Base-by-base conservation (phyloP, 371 early-diverging fungal species). In the Mucor plumbeus region DNA sequence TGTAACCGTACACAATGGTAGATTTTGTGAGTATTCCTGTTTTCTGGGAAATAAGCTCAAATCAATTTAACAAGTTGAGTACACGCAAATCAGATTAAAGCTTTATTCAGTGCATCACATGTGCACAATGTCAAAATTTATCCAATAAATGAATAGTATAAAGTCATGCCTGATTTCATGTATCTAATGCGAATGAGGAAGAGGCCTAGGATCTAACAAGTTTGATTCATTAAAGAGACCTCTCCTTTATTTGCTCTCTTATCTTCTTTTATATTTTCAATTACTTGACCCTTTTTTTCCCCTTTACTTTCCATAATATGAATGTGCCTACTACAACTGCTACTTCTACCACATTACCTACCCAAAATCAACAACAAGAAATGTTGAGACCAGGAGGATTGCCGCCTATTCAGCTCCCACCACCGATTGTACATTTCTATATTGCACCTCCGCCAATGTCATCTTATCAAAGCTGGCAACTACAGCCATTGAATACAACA, bases 361-460 rank as follows among this genome's bases (percentile, higher is more conserved):
- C 36, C n/a, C 36, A n/a, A 17, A 56, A 13, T 56, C 33, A 44
- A n/a, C 39, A 8, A 40, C 26, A 21, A 54, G 34, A 62, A 15
- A 14, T 35, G 41, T 11, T 56, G 56, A 44, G 44, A 47, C 21
- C 44, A 17, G 56, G 62, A 14, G 39, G 34, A 17, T 33, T 68
- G 40, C 68, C 68, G 19, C 63, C 68, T 11, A 68, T 68, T 39
- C 65, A 59, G 15, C 38, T 65, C 0, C 68, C 68, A 48, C 57
- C 68, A 33, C 58, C 68, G 21, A 62, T 68, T 31, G 50, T 68
- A 9, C 68, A 68, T 58, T 68, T 47, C 19, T 62, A 63, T 5
- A 58, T 68, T 34, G 33, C 15, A 5, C 67, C 41, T 26, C 61
- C 44, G n/a, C 17, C 61, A 14, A 35, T 36, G n/a, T 9, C 48